Base-by-base conservation (phyloP, 2,329 filamentous ascomycete genomes). In the Cryoendolithus antarcticus region DNA sequence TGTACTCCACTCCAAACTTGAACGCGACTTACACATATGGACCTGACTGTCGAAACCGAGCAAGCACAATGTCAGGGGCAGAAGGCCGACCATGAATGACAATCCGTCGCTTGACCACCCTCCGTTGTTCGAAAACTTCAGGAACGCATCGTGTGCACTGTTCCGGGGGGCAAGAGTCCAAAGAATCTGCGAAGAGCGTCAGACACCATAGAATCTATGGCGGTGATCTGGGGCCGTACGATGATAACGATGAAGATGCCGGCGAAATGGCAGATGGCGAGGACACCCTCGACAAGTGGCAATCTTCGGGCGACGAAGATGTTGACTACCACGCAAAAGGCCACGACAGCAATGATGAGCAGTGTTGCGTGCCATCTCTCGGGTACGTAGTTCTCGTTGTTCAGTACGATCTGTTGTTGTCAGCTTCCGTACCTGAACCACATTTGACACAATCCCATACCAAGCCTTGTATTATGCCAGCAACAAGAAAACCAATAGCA, bases 211-310 rank as follows among this genome's bases (percentile, higher is more conserved):
- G 24, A 3, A 27, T 27, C 5, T 8, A 6, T 37, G 13, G 30
- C 35, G 10, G 38, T 24, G 32, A 35, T 40, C 6, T 15, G 32
- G 24, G 28, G 31, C 9, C 30, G 35, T 37, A 30, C 12, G 27
- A 37, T 37, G 4, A 72, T 48, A 37, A 70, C 65, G 1, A 61
- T 66, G 35, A 71, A 67, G 52, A 71, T 67, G 9, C 67, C 67
- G 12, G 67, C 49, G 9, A 71, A 53, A 40, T 71, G 69, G 4
- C 71, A 50, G 15, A 68, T 60, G 10, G 70, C 52, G 21, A 70
- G 61, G n/a, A 66, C 49, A 1, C 63, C 64, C 47, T 71, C 67
- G 13, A 71, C 57, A 13, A 62, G 58, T 2, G 67, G 64, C 2
- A 72, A 52, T 3, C 64, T 45, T 29, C 58, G 59, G 3, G 59